Conservation (phyloP, 148 eudicot genomes). For the Mesembryanthemum crystallinum region DNA sequence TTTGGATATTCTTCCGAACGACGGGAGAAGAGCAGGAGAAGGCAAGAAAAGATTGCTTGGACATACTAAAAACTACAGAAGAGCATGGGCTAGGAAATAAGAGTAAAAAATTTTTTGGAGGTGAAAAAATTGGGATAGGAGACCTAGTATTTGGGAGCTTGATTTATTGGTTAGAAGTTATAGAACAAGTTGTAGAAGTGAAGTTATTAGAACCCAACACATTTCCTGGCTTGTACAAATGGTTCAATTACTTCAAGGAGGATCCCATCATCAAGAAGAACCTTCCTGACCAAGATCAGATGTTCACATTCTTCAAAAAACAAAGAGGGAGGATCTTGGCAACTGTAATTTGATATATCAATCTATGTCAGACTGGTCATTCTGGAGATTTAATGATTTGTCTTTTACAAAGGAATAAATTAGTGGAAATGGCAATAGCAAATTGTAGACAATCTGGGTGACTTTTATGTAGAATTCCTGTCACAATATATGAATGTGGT, state of each 20-base stretch:
- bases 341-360: background rate
- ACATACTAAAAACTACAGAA: conserved; percentile 24
- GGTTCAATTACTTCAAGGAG: conserved; percentile 23
- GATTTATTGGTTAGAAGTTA: conserved; percentile 25
- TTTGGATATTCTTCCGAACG: conserved; percentile 16
- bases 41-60: conserved; percentile 22
- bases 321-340: background rate
- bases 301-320: conserved; percentile 17
- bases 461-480: no score
- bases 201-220: conserved; percentile 14
- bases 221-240: conserved; percentile 16
- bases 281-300: conserved; percentile 16
- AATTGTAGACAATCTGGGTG: no score
- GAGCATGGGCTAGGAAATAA: conserved; percentile 23
- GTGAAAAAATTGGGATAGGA: conserved; percentile 21
- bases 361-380: no score
- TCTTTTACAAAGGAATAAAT: no score
- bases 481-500: no score
- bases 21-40: conserved; percentile 27
- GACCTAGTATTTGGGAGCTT: conserved; percentile 23
- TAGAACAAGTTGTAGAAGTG: conserved; percentile 7
- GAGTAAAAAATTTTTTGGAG: conserved; percentile 24
- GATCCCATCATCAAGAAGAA: conserved; percentile 7
- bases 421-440: no score
- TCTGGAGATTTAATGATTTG: no score